These are phyloP conservation scores for Pholiota molesta DNA, from an alignment of 768 basidiomycete species.

Conservation along the genomic window DNA sequence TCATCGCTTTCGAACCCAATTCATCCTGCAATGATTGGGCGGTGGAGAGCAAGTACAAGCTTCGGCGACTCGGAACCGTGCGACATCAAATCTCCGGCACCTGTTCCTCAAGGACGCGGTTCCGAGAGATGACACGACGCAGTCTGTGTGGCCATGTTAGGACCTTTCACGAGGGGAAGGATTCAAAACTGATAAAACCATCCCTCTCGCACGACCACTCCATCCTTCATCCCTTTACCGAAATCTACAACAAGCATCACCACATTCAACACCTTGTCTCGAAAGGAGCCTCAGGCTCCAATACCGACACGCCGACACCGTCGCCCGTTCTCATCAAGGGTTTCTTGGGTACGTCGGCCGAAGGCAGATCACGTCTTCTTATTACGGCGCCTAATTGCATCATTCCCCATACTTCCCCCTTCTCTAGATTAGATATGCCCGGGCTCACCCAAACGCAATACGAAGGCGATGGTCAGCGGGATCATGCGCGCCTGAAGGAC, in stretches of 20 bases:
- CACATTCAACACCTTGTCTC: neutral
- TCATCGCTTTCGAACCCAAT: neutral
- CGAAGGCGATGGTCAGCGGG: neutral
- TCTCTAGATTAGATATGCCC: neutral
- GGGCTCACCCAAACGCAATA: neutral
- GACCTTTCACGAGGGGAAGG: neutral
- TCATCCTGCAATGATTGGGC: neutral
- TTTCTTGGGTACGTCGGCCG: neutral
- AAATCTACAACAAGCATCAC: neutral
- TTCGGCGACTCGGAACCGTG: neutral
- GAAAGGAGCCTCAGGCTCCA: neutral
- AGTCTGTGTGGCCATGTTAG: conserved; percentile 7
- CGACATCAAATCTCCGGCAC: neutral
- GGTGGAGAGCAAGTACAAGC: neutral
- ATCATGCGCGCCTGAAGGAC: neutral
- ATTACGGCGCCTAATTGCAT: neutral
- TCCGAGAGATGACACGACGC: conserved; percentile 6
- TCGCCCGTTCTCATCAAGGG: too few relatives aligned
- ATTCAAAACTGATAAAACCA: conserved; percentile 4
- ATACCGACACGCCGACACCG: neutral
- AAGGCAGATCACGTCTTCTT: neutral
- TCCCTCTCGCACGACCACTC: neutral
- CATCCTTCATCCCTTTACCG: neutral
- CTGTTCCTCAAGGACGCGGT: neutral
- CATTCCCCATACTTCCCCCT: neutral